Percentiles rank a stretch among this genome's conserved stretches.
Conservation (phyloP, 768 basidiomycete species). For the Clitopilus passeckerianus region DNA sequence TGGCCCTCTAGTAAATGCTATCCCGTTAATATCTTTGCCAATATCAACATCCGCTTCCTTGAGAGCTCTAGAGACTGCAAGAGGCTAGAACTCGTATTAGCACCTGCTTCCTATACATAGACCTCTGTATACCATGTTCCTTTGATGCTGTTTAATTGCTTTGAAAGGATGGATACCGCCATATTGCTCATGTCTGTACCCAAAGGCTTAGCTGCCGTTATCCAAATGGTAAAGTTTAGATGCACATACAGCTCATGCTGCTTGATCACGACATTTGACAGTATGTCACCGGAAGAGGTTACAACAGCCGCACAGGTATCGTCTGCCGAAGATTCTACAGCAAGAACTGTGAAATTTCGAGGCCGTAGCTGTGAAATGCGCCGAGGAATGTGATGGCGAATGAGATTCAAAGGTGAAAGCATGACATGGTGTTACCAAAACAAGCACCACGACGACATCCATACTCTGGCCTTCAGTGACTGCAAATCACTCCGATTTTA, state of each 20-base stretch:
- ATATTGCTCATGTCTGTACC: slow-evolving; percentile 37
- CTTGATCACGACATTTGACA: slow-evolving; percentile 83
- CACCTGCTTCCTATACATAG: not conserved
- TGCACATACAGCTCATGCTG: slow-evolving; percentile 59
- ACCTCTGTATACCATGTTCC: slow-evolving; percentile 53
- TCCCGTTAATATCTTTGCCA: slow-evolving; percentile 68
- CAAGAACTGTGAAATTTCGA: slow-evolving; percentile 58
- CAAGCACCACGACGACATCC: not conserved
- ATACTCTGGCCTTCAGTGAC: not conserved
- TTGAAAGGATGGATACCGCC: slow-evolving; percentile 78
- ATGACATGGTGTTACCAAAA: not conserved
- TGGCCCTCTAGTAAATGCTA: slow-evolving; percentile 90
- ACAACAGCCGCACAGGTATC: slow-evolving; percentile 92
- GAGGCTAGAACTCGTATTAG: slow-evolving; percentile 44
- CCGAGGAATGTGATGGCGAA: not conserved
- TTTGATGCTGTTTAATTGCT: slow-evolving; percentile 76
- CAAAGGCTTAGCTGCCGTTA: not conserved
- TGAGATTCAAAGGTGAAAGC: not conserved
- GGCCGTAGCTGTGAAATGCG: not conserved
- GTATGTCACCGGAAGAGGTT: slow-evolving; percentile 58
- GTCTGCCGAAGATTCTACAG: slow-evolving; percentile 86
- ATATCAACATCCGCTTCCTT: slow-evolving; percentile 51
- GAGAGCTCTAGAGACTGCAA: slow-evolving; percentile 66
- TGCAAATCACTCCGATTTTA: not conserved
- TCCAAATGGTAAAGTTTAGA: not conserved